A percentile compares a stretch with the other conserved stretches of the same genome.
These are phyloP conservation scores for Trebouxia gelatinosa DNA, from an alignment of 163 green algal genomes.

Conservation along the genomic window DNA sequence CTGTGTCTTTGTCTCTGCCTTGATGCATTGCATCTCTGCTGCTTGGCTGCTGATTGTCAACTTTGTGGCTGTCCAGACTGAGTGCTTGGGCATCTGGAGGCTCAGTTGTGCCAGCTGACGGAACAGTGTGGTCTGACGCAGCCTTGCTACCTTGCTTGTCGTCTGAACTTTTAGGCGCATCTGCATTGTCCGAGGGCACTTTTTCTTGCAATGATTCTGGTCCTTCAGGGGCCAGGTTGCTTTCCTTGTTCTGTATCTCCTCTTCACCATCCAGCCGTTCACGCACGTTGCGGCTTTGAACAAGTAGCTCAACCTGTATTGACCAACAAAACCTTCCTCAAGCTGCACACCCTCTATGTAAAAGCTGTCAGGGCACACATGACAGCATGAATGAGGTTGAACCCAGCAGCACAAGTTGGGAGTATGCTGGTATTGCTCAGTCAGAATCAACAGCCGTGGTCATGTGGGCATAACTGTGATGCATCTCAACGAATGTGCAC, in stretches of 20 bases:
- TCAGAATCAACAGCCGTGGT: not conserved
- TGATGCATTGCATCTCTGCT: too few species aligned
- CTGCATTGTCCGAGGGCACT: not conserved
- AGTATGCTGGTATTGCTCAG: not conserved
- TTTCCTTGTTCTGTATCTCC: too few species aligned
- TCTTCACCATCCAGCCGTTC: not conserved
- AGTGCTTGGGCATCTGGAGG: not conserved
- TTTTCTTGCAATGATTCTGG: not conserved
- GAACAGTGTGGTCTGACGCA: not conserved
- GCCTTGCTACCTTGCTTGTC: not conserved
- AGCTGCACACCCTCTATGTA: not conserved
- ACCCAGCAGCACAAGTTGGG: not conserved
- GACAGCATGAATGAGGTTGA: not conserved
- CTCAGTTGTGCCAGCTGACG: not conserved
- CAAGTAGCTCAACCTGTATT: slow-evolving; percentile 44
- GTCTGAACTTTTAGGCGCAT: slow-evolving; percentile 2
- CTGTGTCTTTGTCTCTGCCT: too few species aligned
- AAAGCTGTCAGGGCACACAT: not conserved
- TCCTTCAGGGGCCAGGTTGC: not conserved
- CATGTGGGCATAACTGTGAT: not conserved
- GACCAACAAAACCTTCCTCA: not conserved
- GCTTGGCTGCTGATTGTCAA: too few species aligned
- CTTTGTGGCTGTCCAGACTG: too few species aligned
- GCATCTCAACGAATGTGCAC: too few species aligned
- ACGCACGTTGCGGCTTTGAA: slow-evolving; percentile 20